Evolutionary conservation across 805 yeast species (phyloP), one percentile per base, ranked within the genome.

Genomic region (Hanseniaspora jakobsenii): DNA sequence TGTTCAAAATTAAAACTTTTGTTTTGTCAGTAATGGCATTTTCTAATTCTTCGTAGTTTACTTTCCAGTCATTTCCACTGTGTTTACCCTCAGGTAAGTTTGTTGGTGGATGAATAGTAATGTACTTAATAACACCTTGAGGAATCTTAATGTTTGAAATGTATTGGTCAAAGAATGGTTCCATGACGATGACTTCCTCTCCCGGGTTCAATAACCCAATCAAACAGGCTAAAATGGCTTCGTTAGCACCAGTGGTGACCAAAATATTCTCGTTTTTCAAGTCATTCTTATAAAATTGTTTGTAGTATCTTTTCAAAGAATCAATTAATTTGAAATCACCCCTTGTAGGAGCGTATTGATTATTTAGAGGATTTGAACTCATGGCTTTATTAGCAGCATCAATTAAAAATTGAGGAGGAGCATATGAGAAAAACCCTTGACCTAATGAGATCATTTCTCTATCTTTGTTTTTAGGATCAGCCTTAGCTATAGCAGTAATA

Each of bases 151-250:
- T 81, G 62, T 91, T 89, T 47, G 96, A 77, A 51, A 91, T 83
- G 63, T 91, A 91, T 64, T 91, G 98, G 57, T 91, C 98, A 58
- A 91, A 91, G 59, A 86, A 91, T 2, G 98, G 98, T 62, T 89
- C 94, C 58, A 91, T 82, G 12, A 91, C 96, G 60, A 91, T 82
- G 21, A 80, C 98, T 61, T 91, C 98, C 55, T 91, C 98, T 18
- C 93, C 96, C 1, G 77, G 73, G 36, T 82, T 72, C 51, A 91
- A 63, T 53, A 86, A 80, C 0, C 93, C 98, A 48, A 85, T 79
- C 58, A 87, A 78, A 3, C 81, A 76, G 2, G 95, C 65, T 43
- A 84, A 70, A 69, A 91, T 82, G 29, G 96, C 97, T 64, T 91
- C 97, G 56, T 91, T 91, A 36, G 98, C 98, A 46, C 98, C 98